A percentile compares a stretch with the other conserved stretches of the same genome.
Evolutionary conservation across 2,329 filamentous ascomycete genomes (phyloP).

Genomic region (Ascochyta viciae-villosae): DNA sequence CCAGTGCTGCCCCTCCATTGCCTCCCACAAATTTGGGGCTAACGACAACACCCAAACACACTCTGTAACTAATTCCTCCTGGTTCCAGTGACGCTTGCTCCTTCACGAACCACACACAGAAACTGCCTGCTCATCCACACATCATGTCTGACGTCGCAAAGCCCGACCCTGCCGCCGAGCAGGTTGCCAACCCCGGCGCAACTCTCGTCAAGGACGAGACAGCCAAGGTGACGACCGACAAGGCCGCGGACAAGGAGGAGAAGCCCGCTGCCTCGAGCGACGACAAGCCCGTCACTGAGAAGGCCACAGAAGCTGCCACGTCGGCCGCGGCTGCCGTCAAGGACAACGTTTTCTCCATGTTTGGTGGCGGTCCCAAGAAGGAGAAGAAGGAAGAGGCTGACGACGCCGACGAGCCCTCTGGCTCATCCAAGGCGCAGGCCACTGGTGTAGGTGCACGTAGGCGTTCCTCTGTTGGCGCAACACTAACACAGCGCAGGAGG

Average conservation of each 20-base stretch:
- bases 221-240: constrained; percentile 52
- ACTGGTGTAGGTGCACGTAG: constrained; percentile 57
- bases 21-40: constrained; percentile 37
- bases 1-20: constrained; percentile 28
- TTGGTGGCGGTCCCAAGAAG: constrained; percentile 96
- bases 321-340: constrained; percentile 52
- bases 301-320: constrained; percentile 47
- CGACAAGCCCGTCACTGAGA: constrained; percentile 58
- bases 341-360: constrained; percentile 91
- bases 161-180: constrained; percentile 51
- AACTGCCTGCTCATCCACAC: constrained; percentile 3
- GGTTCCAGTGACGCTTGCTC: constrained; percentile 5
- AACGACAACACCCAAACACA: constrained; percentile 28
- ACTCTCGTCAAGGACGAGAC: constrained; percentile 54
- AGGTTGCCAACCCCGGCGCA: constrained; percentile 48
- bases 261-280: constrained; percentile 47
- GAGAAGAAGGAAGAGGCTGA: constrained; percentile 85
- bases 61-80: constrained; percentile 15
- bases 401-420: constrained; percentile 76
- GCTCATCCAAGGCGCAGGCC: constrained; percentile 67
- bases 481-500: constrained; percentile 58
- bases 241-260: constrained; percentile 37
- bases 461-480: neutral
- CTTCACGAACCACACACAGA: constrained; percentile 12
- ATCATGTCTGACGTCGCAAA: constrained; percentile 50